Evolutionary conservation across 306 rosid genomes (phyloP).

Genomic region (Trifolium fragiferum): DNA sequence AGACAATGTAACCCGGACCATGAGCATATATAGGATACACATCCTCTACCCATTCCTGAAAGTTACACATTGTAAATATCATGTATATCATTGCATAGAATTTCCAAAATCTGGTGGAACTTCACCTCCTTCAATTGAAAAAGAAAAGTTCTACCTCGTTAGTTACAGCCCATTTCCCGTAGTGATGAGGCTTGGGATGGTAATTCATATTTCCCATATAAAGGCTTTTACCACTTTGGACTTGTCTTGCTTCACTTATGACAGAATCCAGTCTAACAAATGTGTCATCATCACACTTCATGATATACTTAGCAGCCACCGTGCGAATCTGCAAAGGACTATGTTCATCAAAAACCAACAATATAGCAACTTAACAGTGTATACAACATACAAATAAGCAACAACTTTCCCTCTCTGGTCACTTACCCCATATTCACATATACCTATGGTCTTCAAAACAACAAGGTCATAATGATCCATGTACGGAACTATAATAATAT

Average conservation of each 20-base stretch:
- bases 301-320: slow-evolving; percentile 71
- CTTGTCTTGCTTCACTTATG: slow-evolving; percentile 63
- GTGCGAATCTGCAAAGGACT: slow-evolving; percentile 62
- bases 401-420: slow-evolving; percentile 30
- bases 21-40: slow-evolving; percentile 93
- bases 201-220: slow-evolving; percentile 91
- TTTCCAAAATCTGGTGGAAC: too few species aligned
- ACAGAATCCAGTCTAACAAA: slow-evolving; percentile 88
- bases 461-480: slow-evolving; percentile 97
- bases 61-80: not conserved
- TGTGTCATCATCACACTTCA: slow-evolving; percentile 97
- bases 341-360: slow-evolving; percentile 15
- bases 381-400: not conserved
- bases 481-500: slow-evolving; percentile 86
- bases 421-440: slow-evolving; percentile 95
- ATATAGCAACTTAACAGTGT: slow-evolving; percentile 15
- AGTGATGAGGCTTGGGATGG: slow-evolving; percentile 83
- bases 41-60: slow-evolving; percentile 94
- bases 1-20: slow-evolving; percentile 87
- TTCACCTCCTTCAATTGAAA: not conserved
- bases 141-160: slow-evolving; percentile 66
- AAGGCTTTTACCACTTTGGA: slow-evolving; percentile 58
- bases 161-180: slow-evolving; percentile 99
- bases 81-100: too few species aligned
- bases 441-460: slow-evolving; percentile 93